Percentiles rank a stretch among this genome's conserved stretches.
Evolutionary conservation across 2,329 filamentous ascomycete genomes (phyloP).

Genomic region (Massarina eburnea): DNA sequence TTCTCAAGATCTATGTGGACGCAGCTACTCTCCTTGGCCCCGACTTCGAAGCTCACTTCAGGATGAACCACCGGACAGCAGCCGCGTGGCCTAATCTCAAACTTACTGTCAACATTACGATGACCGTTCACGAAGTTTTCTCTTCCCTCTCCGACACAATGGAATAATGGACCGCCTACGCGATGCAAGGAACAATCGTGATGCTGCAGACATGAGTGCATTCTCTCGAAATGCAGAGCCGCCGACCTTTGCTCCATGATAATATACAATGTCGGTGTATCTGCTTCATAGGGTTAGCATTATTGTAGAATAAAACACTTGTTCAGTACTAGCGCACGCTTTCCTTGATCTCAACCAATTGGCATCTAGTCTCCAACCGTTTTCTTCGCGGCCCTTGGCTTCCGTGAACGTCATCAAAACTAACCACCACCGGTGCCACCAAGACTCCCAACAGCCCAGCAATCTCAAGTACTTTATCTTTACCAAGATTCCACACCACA

Average conservation of each 20-base stretch:
- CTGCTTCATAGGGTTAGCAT: not conserved
- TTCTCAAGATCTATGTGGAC: no score
- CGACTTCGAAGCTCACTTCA: no score
- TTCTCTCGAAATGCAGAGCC: not conserved
- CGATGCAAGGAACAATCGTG: not conserved
- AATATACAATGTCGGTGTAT: not conserved
- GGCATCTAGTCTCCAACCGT: not conserved
- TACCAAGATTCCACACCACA: not conserved
- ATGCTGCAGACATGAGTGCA: not conserved
- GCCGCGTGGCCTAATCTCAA: no score
- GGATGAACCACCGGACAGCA: no score
- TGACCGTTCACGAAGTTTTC: no score
- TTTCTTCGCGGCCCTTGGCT: no score
- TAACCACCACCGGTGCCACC: not conserved
- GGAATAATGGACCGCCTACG: no score
- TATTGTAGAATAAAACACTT: not conserved
- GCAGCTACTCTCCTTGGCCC: no score
- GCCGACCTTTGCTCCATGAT: not conserved
- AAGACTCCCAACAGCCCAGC: not conserved
- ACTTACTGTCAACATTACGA: no score
- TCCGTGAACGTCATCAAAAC: no score
- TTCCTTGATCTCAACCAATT: not conserved
- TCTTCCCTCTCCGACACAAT: no score
- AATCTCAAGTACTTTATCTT: not conserved
- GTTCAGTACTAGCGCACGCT: not conserved